These are phyloP conservation scores for Daldinia eschscholtzii DNA, from an alignment of 2,329 filamentous ascomycete genomes.

Conservation along the genomic window DNA sequence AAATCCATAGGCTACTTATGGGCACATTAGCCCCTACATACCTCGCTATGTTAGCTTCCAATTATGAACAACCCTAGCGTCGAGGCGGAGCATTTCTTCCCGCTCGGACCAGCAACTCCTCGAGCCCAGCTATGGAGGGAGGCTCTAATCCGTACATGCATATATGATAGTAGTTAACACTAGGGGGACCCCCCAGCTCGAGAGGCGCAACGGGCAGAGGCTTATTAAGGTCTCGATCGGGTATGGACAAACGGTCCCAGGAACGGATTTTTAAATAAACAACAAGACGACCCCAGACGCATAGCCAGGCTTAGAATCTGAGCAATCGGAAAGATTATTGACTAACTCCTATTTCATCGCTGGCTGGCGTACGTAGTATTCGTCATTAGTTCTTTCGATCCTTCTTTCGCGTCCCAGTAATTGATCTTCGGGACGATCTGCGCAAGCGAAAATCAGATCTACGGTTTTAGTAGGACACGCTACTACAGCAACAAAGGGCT, in stretches of 20 bases:
- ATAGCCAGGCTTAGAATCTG: neutral
- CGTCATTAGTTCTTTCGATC: slow-evolving; percentile 32
- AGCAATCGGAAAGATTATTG: slow-evolving; percentile 32
- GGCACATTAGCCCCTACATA: neutral
- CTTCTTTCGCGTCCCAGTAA: slow-evolving; percentile 25
- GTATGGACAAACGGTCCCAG: neutral
- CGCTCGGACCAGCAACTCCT: slow-evolving; percentile 8
- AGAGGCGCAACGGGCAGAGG: neutral
- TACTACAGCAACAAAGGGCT: slow-evolving; percentile 21
- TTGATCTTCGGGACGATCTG: slow-evolving; percentile 28
- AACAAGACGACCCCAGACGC: slow-evolving; percentile 2
- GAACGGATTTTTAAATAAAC: slow-evolving; percentile 13
- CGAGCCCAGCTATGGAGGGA: neutral
- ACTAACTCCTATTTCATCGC: neutral
- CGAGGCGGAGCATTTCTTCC: slow-evolving; percentile 29
- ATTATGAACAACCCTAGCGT: neutral
- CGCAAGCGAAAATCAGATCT: slow-evolving; percentile 39
- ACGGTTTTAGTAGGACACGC: slow-evolving; percentile 1
- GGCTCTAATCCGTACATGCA: neutral
- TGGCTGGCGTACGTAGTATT: slow-evolving; percentile 18
- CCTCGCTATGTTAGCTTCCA: neutral
- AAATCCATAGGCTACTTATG: slow-evolving; percentile 9
- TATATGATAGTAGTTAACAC: neutral
- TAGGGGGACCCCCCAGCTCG: slow-evolving; percentile 3
- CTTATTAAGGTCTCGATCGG: neutral